Percentiles rank a stretch among this genome's conserved stretches.
Conservation (phyloP, 805 yeast species). For the Hemisphaericaspora nanyangensis region DNA sequence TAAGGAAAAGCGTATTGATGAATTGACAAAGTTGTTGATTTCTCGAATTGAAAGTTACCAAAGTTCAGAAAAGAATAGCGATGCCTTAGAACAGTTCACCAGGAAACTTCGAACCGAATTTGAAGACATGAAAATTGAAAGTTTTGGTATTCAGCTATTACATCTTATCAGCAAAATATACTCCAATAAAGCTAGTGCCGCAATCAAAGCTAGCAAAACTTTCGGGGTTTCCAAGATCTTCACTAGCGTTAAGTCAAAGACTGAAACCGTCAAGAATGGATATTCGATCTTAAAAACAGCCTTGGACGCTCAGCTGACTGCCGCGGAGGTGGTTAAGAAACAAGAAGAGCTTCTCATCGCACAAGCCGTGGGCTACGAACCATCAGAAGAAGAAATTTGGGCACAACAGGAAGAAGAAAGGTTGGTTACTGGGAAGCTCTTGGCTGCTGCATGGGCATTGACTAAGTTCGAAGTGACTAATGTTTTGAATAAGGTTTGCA, state of each 20-base stretch:
- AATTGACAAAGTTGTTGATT: slow-evolving; percentile 47
- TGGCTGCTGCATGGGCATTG: slow-evolving; percentile 95
- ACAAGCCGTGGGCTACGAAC: slow-evolving; percentile 26
- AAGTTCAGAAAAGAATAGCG: slow-evolving; percentile 60
- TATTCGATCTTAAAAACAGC: slow-evolving; percentile 80
- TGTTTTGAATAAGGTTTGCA: slow-evolving; percentile 73
- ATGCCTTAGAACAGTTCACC: slow-evolving; percentile 56
- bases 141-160: slow-evolving; percentile 87
- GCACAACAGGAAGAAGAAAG: slow-evolving; percentile 71
- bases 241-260: slow-evolving; percentile 78
- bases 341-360: slow-evolving; percentile 45
- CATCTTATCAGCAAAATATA: slow-evolving; percentile 82
- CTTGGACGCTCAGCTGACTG: slow-evolving; percentile 75
- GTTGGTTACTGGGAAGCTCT: slow-evolving; percentile 77
- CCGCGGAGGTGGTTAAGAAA: slow-evolving; percentile 65
- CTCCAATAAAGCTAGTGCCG: slow-evolving; percentile 67
- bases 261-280: slow-evolving; percentile 78
- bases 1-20: slow-evolving; percentile 46
- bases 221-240: slow-evolving; percentile 85
- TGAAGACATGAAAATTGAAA: slow-evolving; percentile 85
- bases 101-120: slow-evolving; percentile 56
- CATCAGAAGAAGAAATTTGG: slow-evolving; percentile 32
- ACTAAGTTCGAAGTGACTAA: slow-evolving; percentile 85
- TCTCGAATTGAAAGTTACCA: slow-evolving; percentile 44
- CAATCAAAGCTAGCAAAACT: slow-evolving; percentile 70